Conservation (phyloP, 1,284 basidiomycete genomes). For the Amylostereum areolatum region DNA sequence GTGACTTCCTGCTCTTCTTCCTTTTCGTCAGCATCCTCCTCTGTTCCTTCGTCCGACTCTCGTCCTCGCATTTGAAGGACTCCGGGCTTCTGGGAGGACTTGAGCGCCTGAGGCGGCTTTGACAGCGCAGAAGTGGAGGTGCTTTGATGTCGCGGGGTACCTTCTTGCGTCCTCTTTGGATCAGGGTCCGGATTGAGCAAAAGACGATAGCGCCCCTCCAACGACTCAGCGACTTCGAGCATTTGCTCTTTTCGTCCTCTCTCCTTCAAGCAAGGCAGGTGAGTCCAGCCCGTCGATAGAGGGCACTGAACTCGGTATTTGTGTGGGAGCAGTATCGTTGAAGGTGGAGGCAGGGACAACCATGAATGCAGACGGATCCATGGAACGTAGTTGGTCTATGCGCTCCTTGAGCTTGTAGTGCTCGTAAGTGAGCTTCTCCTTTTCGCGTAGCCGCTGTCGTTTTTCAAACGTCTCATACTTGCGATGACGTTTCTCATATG, state of each 20-base stretch:
- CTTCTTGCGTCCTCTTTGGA: constrained; percentile 20
- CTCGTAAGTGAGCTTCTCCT: constrained; percentile 86
- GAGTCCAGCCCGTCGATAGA: constrained; percentile 13
- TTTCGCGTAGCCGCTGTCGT: constrained; percentile 78
- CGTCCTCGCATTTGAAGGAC: no score
- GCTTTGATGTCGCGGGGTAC: constrained; percentile 10
- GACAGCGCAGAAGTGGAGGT: constrained; percentile 1
- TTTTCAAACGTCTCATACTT: constrained; percentile 87
- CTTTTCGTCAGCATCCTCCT: constrained; percentile 6
- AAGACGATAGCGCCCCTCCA: constrained; percentile 66
- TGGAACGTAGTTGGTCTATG: constrained; percentile 75
- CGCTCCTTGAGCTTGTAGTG: constrained; percentile 88
- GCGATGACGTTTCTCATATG: constrained; percentile 80
- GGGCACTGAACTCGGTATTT: constrained; percentile 13
- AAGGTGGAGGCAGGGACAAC: constrained; percentile 53
- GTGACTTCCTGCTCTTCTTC: constrained; percentile 6
- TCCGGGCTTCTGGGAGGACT: no score
- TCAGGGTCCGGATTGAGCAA: constrained; percentile 62
- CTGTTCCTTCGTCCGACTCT: neutral
- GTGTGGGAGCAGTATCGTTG: neutral
- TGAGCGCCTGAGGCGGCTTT: no score
- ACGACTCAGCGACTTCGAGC: constrained; percentile 53
- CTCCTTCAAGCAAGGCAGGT: constrained; percentile 44
- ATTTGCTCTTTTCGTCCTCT: constrained; percentile 65
- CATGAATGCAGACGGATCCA: constrained; percentile 68